Percentiles rank a stretch among this genome's conserved stretches.
Evolutionary conservation across 768 basidiomycete species (phyloP).

Genomic region (Candolleomyces efflorescens): DNA sequence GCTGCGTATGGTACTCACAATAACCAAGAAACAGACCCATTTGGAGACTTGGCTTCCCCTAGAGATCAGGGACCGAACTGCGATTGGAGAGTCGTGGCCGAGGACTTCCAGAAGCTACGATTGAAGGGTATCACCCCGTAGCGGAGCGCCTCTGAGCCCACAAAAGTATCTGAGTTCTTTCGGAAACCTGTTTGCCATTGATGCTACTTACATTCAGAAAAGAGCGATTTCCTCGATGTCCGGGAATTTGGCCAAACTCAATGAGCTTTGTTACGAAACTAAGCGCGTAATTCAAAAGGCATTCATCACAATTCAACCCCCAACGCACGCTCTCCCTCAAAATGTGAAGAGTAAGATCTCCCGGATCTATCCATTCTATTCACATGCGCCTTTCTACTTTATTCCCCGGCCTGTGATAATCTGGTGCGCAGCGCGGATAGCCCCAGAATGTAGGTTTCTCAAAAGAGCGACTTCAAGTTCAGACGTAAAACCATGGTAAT

Average conservation of each 20-base stretch:
- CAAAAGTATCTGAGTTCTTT: not conserved
- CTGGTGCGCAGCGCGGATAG: not conserved
- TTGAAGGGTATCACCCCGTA: not conserved
- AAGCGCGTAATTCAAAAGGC: not conserved
- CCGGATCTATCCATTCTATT: not conserved
- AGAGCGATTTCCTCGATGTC: not conserved
- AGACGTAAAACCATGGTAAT: not conserved
- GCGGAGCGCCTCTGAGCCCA: not conserved
- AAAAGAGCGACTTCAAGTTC: not conserved
- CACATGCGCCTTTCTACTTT: not conserved
- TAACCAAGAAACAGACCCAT: not conserved
- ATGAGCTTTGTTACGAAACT: too few species aligned
- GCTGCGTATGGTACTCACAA: not conserved
- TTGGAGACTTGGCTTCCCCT: not conserved
- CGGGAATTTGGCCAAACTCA: not conserved
- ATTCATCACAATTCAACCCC: not conserved
- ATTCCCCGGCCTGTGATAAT: not conserved
- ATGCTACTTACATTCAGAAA: not conserved
- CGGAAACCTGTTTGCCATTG: not conserved
- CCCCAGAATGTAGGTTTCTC: not conserved
- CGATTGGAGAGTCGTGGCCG: not conserved
- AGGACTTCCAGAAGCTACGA: conserved; percentile 1
- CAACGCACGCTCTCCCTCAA: not conserved
- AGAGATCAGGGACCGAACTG: not conserved
- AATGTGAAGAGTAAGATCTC: conserved; percentile 2